A percentile compares a stretch with the other conserved stretches of the same genome.
These are phyloP conservation scores for Penicillium waksmanii DNA, from an alignment of 495 filamentous ascomycete genomes.

Conservation along the genomic window DNA sequence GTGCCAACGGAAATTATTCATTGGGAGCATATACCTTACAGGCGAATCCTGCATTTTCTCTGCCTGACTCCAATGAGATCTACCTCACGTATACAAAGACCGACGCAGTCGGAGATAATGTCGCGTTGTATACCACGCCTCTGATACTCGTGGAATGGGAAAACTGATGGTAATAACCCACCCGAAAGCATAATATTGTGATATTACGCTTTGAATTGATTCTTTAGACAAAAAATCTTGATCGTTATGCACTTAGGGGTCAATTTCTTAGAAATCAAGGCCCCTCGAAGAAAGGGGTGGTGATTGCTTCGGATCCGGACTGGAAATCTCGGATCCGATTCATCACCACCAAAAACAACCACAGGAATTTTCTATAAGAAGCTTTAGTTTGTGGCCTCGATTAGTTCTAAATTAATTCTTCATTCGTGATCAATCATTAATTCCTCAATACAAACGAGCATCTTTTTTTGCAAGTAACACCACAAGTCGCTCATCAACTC, in stretches of 20 bases:
- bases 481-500: neutral
- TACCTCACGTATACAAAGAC: constrained; percentile 35
- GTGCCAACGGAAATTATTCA: constrained; percentile 18
- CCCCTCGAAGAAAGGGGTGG: neutral
- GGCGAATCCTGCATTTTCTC: constrained; percentile 29
- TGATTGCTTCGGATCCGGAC: neutral
- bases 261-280: no score
- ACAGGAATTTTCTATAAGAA: neutral
- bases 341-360: neutral
- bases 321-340: neutral
- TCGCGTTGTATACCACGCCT: constrained; percentile 24
- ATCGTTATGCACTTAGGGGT: no score
- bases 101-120: constrained; percentile 15
- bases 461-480: neutral
- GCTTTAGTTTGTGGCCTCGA: neutral
- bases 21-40: constrained; percentile 29
- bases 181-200: no score
- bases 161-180: neutral
- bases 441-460: neutral
- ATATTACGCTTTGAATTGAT: no score
- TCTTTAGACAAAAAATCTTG: no score
- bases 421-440: neutral
- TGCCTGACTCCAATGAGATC: constrained; percentile 26
- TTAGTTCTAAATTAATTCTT: neutral
- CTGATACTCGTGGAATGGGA: constrained; percentile 27